phyloP scores from a whole-genome alignment of 495 filamentous ascomycete species.

The Podospora tetraspora region DNA sequence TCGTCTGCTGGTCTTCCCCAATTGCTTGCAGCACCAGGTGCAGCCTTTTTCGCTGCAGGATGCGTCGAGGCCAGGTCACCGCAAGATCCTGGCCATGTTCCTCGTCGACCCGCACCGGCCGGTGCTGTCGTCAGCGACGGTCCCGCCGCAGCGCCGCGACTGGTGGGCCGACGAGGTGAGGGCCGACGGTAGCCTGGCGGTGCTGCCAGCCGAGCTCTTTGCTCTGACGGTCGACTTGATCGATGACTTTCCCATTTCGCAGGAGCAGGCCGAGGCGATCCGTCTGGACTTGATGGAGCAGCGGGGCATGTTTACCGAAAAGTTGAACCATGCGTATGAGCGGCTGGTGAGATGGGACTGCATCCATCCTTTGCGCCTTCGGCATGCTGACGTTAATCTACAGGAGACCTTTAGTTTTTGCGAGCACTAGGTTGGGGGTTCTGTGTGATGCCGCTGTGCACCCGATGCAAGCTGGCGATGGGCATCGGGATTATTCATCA shows the following conservation, averaged over 20 bases:
- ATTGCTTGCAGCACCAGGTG: constrained; percentile 47
- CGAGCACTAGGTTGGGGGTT: constrained; percentile 3
- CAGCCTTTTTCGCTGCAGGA: constrained; percentile 46
- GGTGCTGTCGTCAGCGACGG: constrained; percentile 49
- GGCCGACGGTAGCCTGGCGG: not conserved
- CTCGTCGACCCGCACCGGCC: constrained; percentile 50
- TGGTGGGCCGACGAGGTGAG: constrained; percentile 39
- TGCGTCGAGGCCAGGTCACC: constrained; percentile 43
- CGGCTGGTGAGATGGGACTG: not conserved
- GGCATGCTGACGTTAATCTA: not conserved
- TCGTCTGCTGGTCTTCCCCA: constrained; percentile 39
- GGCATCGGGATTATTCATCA: too few species aligned
- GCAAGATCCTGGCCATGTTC: constrained; percentile 56
- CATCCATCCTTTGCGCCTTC: not conserved
- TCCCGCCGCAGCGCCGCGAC: constrained; percentile 49
- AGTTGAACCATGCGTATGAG: not conserved
- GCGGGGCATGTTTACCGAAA: constrained; percentile 5
- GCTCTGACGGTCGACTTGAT: constrained; percentile 19
- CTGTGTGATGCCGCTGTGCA: too few species aligned
- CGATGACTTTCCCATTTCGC: constrained; percentile 22
- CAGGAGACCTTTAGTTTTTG: constrained; percentile 10
- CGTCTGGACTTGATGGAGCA: constrained; percentile 21
- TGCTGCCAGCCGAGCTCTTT: constrained; percentile 24
- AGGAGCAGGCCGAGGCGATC: constrained; percentile 19
- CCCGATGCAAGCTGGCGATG: too few species aligned